Evolutionary conservation across 495 filamentous ascomycete genomes (phyloP).

Genomic region (Pseudomonodictys pantanalensis): DNA sequence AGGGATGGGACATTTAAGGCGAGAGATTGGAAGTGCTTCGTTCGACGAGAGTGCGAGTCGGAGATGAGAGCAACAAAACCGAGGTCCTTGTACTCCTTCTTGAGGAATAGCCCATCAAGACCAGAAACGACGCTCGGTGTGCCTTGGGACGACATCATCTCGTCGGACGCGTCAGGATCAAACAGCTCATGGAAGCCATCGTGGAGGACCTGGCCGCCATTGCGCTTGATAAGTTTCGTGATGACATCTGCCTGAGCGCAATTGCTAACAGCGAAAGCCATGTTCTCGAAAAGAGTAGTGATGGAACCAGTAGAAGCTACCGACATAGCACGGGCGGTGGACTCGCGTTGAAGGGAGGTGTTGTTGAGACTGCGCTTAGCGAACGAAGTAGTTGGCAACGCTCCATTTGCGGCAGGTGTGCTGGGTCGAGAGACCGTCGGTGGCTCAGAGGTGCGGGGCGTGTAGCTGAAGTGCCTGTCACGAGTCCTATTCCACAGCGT

Average conservation of each 20-base stretch:
- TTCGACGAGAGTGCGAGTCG: conserved; percentile 79
- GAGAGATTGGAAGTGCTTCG: conserved; percentile 93
- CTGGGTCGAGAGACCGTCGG: conserved; percentile 34
- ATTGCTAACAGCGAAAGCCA: conserved; percentile 71
- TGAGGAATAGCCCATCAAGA: conserved; percentile 45
- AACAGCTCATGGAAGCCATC: conserved; percentile 86
- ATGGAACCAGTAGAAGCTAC: conserved; percentile 4
- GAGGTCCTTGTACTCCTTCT: conserved; percentile 48
- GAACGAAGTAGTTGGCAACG: too few relatives aligned
- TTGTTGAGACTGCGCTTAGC: too few relatives aligned
- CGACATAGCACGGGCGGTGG: conserved; percentile 15
- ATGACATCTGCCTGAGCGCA: conserved; percentile 52
- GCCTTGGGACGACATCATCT: neutral
- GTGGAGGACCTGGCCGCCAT: conserved; percentile 71
- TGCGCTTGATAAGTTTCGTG: conserved; percentile 49
- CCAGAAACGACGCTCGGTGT: neutral
- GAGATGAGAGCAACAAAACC: conserved; percentile 86
- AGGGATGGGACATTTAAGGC: conserved; percentile 87
- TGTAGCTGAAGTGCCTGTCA: conserved; percentile 26
- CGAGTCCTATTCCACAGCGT: conserved; percentile 39
- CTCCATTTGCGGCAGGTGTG: neutral
- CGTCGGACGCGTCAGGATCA: conserved; percentile 33
- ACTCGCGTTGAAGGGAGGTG: conserved; percentile 10
- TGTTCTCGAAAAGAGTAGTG: conserved; percentile 60
- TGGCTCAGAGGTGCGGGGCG: conserved; percentile 11